These are phyloP conservation scores for Globisporangium heterothallicum DNA, from an alignment of 352 stramenopile genomes.

Conservation along the genomic window DNA sequence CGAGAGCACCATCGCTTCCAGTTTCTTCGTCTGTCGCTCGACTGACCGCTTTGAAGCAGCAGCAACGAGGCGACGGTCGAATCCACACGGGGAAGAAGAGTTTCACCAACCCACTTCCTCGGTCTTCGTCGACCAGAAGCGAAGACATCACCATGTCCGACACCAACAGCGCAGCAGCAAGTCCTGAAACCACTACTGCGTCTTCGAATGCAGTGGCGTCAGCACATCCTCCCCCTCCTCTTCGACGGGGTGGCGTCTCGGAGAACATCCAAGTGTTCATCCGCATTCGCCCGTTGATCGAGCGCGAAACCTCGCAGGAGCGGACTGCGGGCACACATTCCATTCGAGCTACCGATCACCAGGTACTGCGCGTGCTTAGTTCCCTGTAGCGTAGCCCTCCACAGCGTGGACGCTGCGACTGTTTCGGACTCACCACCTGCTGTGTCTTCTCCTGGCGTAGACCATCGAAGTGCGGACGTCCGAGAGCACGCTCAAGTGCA, in stretches of 20 bases:
- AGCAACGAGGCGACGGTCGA: too few relatives aligned
- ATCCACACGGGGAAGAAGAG: too few relatives aligned
- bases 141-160: not conserved
- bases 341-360: constrained; percentile 35
- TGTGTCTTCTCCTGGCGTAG: constrained; percentile 13
- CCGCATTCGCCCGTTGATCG: constrained; percentile 73
- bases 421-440: too few relatives aligned
- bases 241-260: constrained; percentile 20
- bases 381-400: too few relatives aligned
- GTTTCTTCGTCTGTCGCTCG: not conserved
- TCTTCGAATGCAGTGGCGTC: not conserved
- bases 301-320: constrained; percentile 45
- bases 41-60: not conserved
- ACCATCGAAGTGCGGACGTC: constrained; percentile 73
- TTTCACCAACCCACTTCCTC: not conserved
- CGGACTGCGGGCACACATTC: constrained; percentile 23
- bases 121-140: not conserved
- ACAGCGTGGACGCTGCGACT: too few relatives aligned
- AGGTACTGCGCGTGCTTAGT: too few relatives aligned
- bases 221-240: not conserved
- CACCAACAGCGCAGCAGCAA: not conserved
- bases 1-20: not conserved
- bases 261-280: constrained; percentile 86
- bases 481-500: constrained; percentile 71
- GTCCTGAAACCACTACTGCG: not conserved